Evolutionary conservation across 192 early-diverging fungal genomes (phyloP).

Genomic region (Cetraspora pellucida): DNA sequence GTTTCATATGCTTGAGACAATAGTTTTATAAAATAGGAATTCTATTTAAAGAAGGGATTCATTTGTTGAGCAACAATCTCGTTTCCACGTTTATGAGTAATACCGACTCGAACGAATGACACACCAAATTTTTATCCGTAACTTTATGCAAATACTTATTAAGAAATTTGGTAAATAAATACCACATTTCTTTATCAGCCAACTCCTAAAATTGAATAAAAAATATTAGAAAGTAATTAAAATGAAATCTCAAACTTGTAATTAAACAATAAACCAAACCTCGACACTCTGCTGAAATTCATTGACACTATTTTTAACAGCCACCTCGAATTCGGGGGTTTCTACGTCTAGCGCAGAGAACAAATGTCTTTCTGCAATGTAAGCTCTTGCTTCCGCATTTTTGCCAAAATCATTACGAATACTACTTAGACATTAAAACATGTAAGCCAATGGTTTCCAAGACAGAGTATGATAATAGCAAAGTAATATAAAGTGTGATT

Average conservation of each 20-base stretch:
- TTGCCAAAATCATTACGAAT: conserved; percentile 62
- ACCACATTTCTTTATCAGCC: conserved; percentile 16
- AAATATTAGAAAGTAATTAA: not conserved
- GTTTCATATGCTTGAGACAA: conserved; percentile 6
- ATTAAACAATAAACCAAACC: not conserved
- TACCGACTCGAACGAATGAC: not conserved
- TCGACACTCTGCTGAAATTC: conserved; percentile 22
- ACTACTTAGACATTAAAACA: conserved; percentile 33
- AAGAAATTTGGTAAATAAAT: conserved; percentile 14
- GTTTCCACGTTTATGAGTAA: not conserved
- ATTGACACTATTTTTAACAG: conserved; percentile 10
- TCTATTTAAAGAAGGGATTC: not conserved
- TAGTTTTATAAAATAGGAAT: not conserved
- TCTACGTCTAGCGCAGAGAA: not conserved
- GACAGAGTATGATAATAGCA: not conserved
- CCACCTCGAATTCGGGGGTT: not conserved
- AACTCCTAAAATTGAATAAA: not conserved
- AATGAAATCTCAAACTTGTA: not conserved
- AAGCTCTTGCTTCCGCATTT: conserved; percentile 55
- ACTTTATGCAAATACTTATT: not conserved
- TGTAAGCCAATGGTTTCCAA: conserved; percentile 31
- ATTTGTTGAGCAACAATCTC: not conserved
- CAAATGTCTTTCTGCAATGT: conserved; percentile 44
- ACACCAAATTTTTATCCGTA: conserved; percentile 15
- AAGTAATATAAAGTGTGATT: not conserved